A percentile compares a stretch with the other conserved stretches of the same genome.
phyloP scores from a whole-genome alignment of 768 basidiomycete species.

The Russula sp. region DNA sequence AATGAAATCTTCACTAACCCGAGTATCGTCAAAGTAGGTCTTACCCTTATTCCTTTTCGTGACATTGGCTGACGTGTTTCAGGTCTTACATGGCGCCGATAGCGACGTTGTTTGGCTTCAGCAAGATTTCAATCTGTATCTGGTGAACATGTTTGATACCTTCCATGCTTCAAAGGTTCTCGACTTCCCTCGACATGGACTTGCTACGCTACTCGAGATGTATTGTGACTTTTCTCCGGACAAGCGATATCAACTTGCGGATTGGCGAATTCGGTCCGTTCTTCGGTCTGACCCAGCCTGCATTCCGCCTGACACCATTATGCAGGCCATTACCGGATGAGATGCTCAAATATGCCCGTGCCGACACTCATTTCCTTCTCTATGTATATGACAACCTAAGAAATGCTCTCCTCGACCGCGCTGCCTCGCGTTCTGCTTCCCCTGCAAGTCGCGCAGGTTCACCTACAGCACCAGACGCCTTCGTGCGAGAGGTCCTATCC shows the following conservation, averaged over 20 bases:
- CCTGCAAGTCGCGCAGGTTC: constrained; percentile 22
- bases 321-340: constrained; percentile 70
- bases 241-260: constrained; percentile 94
- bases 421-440: constrained; percentile 33
- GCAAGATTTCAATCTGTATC: constrained; percentile 87
- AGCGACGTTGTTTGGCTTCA: constrained; percentile 96
- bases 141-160: constrained; percentile 96
- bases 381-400: constrained; percentile 90
- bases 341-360: constrained; percentile 89
- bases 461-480: constrained; percentile 25
- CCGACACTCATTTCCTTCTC: constrained; percentile 93
- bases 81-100: constrained; percentile 94
- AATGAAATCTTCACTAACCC: constrained; percentile 87
- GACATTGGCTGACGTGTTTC: neutral
- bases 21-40: constrained; percentile 68
- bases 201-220: constrained; percentile 77
- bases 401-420: constrained; percentile 74
- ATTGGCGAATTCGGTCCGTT: constrained; percentile 86
- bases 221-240: constrained; percentile 89
- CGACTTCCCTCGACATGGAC: constrained; percentile 76
- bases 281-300: neutral
- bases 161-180: constrained; percentile 88
- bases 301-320: neutral
- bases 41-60: neutral
- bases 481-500: constrained; percentile 57